Percentiles rank a stretch among this genome's conserved stretches.
Evolutionary conservation across 129 eudicot species (phyloP).

Genomic region (Sambucus nigra): DNA sequence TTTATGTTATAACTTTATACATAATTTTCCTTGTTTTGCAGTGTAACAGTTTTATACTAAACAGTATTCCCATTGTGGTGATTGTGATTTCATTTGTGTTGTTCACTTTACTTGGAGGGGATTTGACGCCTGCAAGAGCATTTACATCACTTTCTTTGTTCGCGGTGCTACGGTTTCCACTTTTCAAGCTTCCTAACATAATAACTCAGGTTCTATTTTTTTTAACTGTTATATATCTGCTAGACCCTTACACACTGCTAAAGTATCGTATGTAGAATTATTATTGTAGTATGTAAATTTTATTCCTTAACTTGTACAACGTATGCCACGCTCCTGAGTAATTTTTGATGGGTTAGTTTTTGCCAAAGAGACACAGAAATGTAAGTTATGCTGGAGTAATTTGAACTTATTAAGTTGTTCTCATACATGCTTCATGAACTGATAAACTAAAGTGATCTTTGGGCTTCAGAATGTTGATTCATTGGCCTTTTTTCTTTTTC

Average conservation of each 20-base stretch:
- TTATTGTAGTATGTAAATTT: too few species aligned
- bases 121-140: conserved; percentile 87
- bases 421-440: too few species aligned
- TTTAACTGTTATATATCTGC: neutral
- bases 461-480: too few species aligned
- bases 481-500: too few species aligned
- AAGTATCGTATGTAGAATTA: too few species aligned
- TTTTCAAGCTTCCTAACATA: conserved; percentile 83
- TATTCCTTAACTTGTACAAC: too few species aligned
- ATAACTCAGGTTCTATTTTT: conserved; percentile 61
- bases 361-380: too few species aligned
- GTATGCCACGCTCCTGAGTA: too few species aligned
- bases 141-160: conserved; percentile 88
- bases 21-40: conserved; percentile 29
- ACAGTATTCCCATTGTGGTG: conserved; percentile 84
- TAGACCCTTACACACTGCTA: neutral
- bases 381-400: too few species aligned
- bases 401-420: too few species aligned
- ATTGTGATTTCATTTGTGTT: conserved; percentile 78
- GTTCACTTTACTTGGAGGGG: conserved; percentile 84
- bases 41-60: conserved; percentile 67
- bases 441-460: too few species aligned
- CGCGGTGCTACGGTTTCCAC: conserved; percentile 67
- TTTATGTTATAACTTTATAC: neutral
- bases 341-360: too few species aligned